A percentile compares a stretch with the other conserved stretches of the same genome.
phyloP scores from a whole-genome alignment of 345 rosid genomes.

The Murraya paniculata region DNA sequence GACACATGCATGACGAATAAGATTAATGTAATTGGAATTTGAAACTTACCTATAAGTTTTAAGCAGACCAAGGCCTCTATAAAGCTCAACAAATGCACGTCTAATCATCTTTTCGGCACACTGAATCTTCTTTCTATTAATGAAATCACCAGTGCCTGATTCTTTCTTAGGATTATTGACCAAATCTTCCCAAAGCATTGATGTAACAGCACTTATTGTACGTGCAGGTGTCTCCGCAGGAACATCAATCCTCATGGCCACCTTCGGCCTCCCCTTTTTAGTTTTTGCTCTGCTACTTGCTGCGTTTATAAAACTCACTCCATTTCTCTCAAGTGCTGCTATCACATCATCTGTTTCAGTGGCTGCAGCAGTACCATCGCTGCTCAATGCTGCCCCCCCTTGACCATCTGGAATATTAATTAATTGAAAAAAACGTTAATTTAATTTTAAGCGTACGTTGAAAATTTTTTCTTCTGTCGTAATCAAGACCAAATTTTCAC shows the following conservation, averaged over 20 bases:
- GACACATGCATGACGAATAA: neutral
- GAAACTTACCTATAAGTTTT: slow-evolving; percentile 64
- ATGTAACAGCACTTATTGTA: slow-evolving; percentile 61
- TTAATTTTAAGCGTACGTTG: neutral
- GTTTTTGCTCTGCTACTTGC: slow-evolving; percentile 50
- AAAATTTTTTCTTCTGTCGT: neutral
- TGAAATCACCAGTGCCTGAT: slow-evolving; percentile 45
- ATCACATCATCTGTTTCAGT: slow-evolving; percentile 65
- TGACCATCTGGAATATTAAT: slow-evolving; percentile 35
- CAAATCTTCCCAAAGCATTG: slow-evolving; percentile 85
- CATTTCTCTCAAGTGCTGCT: slow-evolving; percentile 69
- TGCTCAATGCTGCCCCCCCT: slow-evolving; percentile 31
- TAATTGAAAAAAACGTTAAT: neutral
- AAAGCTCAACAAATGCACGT: slow-evolving; percentile 87
- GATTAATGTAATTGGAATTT: neutral
- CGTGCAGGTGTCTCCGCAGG: slow-evolving; percentile 61
- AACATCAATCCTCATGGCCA: slow-evolving; percentile 71
- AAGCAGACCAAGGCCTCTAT: slow-evolving; percentile 69
- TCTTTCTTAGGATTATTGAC: slow-evolving; percentile 68
- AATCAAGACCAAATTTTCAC: neutral
- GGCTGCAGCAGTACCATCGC: slow-evolving; percentile 33
- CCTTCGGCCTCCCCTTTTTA: slow-evolving; percentile 72
- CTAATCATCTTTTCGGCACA: slow-evolving; percentile 88
- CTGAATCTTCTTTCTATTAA: slow-evolving; percentile 72
- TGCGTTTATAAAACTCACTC: slow-evolving; percentile 67